Percentiles rank a stretch among this genome's conserved stretches.
Conservation (phyloP, 2,329 filamentous ascomycete genomes). For the Xylariaceae sp. region DNA sequence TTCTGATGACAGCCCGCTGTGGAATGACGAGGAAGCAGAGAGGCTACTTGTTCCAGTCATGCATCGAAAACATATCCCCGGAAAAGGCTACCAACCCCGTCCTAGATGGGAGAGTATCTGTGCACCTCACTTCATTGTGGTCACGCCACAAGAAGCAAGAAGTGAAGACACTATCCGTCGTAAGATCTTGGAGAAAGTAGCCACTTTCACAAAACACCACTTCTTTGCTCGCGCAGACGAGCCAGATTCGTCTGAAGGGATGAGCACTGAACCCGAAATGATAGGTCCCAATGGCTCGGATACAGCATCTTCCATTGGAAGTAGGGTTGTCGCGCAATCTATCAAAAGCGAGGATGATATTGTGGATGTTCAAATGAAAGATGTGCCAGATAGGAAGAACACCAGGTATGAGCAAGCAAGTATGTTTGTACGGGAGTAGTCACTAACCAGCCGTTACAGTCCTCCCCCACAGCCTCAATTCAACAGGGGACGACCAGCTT, state of each 20-base stretch:
- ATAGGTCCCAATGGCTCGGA: slow-evolving; percentile 56
- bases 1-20: slow-evolving; percentile 40
- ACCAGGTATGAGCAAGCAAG: slow-evolving; percentile 25
- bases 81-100: slow-evolving; percentile 28
- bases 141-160: slow-evolving; percentile 66
- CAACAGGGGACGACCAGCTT: slow-evolving; percentile 48
- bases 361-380: slow-evolving; percentile 83
- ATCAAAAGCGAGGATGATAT: slow-evolving; percentile 85
- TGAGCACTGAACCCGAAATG: slow-evolving; percentile 59
- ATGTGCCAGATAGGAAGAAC: slow-evolving; percentile 41
- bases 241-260: slow-evolving; percentile 44
- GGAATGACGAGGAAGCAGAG: slow-evolving; percentile 58
- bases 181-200: slow-evolving; percentile 72
- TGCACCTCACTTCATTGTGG: slow-evolving; percentile 63
- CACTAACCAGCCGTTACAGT: slow-evolving; percentile 33
- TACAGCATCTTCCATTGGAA: slow-evolving; percentile 58
- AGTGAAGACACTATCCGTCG: slow-evolving; percentile 66
- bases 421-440: slow-evolving; percentile 1
- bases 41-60: slow-evolving; percentile 66
- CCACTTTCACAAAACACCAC: slow-evolving; percentile 67
- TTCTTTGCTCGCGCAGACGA: slow-evolving; percentile 52
- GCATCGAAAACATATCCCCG: slow-evolving; percentile 46
- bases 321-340: slow-evolving; percentile 65
- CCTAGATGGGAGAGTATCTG: slow-evolving; percentile 30
- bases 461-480: slow-evolving; percentile 34